Percentiles rank a stretch among this genome's conserved stretches.
Evolutionary conservation across 495 filamentous ascomycete genomes (phyloP).

Genomic region (Tuber magnatum): DNA sequence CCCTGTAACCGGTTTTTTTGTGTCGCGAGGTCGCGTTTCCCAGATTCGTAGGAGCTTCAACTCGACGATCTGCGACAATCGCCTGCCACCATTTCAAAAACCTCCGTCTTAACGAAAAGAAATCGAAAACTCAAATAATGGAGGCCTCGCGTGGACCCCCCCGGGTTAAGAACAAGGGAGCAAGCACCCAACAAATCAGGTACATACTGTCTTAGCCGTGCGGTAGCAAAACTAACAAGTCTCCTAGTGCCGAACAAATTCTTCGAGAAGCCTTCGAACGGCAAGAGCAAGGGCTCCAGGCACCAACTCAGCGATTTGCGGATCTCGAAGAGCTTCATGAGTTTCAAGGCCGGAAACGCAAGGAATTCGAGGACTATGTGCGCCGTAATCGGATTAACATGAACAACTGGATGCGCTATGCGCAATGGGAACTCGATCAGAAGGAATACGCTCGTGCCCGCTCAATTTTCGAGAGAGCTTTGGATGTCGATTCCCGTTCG

Average conservation of each 20-base stretch:
- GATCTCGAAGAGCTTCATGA: constrained; percentile 98
- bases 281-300: constrained; percentile 79
- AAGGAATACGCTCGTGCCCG: constrained; percentile 94
- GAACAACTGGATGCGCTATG: constrained; percentile 99
- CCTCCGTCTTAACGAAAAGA: neutral
- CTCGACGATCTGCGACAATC: neutral
- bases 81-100: neutral
- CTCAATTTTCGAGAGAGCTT: constrained; percentile 91
- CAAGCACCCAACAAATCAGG: constrained; percentile 44
- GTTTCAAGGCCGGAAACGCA: constrained; percentile 89
- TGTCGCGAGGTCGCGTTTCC: neutral
- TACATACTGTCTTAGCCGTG: constrained; percentile 10
- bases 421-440: constrained; percentile 94
- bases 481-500: constrained; percentile 82
- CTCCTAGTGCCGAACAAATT: constrained; percentile 78
- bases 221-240: constrained; percentile 24
- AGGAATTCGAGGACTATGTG: constrained; percentile 97
- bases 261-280: constrained; percentile 96
- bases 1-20: neutral
- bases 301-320: constrained; percentile 87
- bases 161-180: constrained; percentile 94
- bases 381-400: constrained; percentile 89
- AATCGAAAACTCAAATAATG: constrained; percentile 51
- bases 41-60: neutral
- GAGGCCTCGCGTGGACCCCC: constrained; percentile 90